Evolutionary conservation across 129 eudicot species (phyloP).

Genomic region (Mikania micrantha): DNA sequence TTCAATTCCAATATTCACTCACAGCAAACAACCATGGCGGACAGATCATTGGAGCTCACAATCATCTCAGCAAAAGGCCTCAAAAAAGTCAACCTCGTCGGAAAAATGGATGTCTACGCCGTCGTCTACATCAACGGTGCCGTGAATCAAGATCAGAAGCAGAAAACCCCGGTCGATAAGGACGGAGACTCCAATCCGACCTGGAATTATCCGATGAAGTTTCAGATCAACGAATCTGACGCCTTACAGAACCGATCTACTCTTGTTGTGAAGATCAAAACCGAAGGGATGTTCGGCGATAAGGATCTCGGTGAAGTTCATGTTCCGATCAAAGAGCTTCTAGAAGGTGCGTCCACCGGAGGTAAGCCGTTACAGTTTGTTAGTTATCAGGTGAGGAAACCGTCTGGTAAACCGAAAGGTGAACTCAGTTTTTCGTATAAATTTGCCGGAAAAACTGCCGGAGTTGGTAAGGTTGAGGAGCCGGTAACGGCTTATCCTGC

Average conservation of each 20-base stretch:
- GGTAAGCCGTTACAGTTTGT: slow-evolving; percentile 36
- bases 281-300: slow-evolving; percentile 58
- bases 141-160: slow-evolving; percentile 30
- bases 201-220: slow-evolving; percentile 57
- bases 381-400: slow-evolving; percentile 66
- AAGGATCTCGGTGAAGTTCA: slow-evolving; percentile 63
- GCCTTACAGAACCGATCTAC: slow-evolving; percentile 30
- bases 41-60: slow-evolving; percentile 38
- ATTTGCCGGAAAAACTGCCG: slow-evolving; percentile 27
- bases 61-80: slow-evolving; percentile 55
- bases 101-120: slow-evolving; percentile 72
- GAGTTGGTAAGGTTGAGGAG: slow-evolving; percentile 9
- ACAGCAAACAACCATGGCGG: slow-evolving; percentile 4
- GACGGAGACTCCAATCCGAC: slow-evolving; percentile 52
- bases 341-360: slow-evolving; percentile 4
- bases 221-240: slow-evolving; percentile 39
- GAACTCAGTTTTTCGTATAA: slow-evolving; percentile 49
- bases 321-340: slow-evolving; percentile 1
- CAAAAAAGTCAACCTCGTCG: slow-evolving; percentile 56
- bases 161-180: slow-evolving; percentile 48
- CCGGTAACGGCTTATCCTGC: slow-evolving; percentile 10
- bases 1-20: background rate
- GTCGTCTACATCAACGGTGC: slow-evolving; percentile 51
- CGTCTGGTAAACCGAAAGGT: slow-evolving; percentile 62
- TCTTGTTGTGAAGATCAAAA: slow-evolving; percentile 40